Evolutionary conservation across 352 stramenopile species (phyloP).

Genomic region (Aphanomyces stellatus): DNA sequence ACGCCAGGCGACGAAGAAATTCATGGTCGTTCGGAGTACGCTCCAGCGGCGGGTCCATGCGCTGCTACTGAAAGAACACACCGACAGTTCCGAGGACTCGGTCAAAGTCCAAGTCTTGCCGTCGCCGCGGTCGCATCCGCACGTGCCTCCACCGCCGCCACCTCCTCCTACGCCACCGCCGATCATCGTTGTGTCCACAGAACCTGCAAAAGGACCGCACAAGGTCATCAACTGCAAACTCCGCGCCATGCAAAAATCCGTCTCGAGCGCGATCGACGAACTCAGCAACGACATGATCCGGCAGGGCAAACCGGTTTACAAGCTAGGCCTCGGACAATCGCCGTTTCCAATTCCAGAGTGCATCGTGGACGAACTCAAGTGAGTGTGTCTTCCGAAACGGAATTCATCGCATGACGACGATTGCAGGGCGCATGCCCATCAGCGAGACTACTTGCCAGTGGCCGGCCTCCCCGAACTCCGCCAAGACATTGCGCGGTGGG

Average conservation of each 20-base stretch:
- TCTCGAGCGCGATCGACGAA: constrained; percentile 69
- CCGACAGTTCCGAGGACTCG: not conserved
- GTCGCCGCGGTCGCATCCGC: not conserved
- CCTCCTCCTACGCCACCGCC: not conserved
- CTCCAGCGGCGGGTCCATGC: constrained; percentile 39
- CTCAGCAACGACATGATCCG: constrained; percentile 80
- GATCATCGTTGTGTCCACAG: not conserved
- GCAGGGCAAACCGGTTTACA: constrained; percentile 76
- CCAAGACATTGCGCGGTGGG: constrained; percentile 72
- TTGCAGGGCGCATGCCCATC: constrained; percentile 67
- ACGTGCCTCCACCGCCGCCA: not conserved
- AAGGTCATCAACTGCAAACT: constrained; percentile 85
- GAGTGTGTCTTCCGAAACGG: no score
- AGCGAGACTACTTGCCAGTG: constrained; percentile 75
- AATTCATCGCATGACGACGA: no score
- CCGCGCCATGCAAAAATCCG: constrained; percentile 71
- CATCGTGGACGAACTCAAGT: constrained; percentile 82
- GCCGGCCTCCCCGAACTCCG: constrained; percentile 63
- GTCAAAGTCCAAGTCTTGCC: not conserved
- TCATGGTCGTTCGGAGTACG: constrained; percentile 58
- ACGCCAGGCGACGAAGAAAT: constrained; percentile 59
- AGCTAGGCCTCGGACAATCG: constrained; percentile 75
- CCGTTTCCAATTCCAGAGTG: constrained; percentile 82
- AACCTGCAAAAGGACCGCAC: constrained; percentile 35
- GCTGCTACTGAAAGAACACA: constrained; percentile 1